phyloP scores from a whole-genome alignment of 2,329 filamentous ascomycete species.

The Penicillium occitanis region DNA sequence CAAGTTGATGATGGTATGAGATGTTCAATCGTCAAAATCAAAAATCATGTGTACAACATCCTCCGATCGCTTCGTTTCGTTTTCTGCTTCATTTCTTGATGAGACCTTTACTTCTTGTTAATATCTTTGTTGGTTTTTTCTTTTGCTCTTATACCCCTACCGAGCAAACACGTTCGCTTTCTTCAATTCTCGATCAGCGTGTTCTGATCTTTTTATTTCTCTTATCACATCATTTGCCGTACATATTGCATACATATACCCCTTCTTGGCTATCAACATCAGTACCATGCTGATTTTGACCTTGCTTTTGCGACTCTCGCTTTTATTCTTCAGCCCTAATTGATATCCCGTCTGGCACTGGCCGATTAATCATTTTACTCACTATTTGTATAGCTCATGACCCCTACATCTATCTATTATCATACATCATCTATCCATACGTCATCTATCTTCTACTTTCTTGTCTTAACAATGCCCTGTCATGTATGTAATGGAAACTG shows the following conservation, averaged over 20 bases:
- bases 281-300: background rate
- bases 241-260: slow-evolving; percentile 13
- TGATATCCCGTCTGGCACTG: slow-evolving; percentile 5
- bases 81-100: background rate
- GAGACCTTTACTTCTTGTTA: slow-evolving; percentile 9
- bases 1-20: slow-evolving; percentile 51
- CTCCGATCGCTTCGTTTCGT: slow-evolving; percentile 8
- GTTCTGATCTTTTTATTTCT: slow-evolving; percentile 6
- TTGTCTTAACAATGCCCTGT: background rate
- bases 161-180: slow-evolving; percentile 17
- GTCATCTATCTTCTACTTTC: background rate
- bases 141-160: slow-evolving; percentile 22
- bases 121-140: background rate
- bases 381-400: background rate
- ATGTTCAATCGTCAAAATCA: slow-evolving; percentile 10
- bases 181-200: background rate
- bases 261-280: background rate
- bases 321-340: background rate
- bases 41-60: slow-evolving; percentile 8
- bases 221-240: background rate
- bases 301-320: slow-evolving; percentile 9
- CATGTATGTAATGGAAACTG: background rate
- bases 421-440: background rate
- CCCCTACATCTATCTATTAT: background rate
- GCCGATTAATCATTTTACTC: background rate